Conservation (phyloP, 2,329 filamentous ascomycete species). For the Trichophyton equinum region DNA sequence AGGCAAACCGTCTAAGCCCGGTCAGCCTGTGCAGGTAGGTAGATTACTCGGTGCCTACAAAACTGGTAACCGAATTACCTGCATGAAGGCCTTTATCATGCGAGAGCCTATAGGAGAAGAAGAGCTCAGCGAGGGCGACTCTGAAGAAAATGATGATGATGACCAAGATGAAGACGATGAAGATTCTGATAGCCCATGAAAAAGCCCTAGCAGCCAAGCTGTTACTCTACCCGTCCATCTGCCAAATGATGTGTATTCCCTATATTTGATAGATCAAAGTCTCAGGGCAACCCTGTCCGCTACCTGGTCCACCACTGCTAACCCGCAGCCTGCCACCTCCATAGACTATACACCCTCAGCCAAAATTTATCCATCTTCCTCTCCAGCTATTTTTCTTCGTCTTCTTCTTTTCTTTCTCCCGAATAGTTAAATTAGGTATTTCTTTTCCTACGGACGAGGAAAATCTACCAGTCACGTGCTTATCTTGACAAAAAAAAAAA, state of each 20-base stretch:
- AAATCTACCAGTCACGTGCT: background rate
- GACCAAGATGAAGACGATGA: conserved; percentile 5
- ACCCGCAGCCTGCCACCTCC: background rate
- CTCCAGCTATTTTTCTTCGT: background rate
- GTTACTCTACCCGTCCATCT: background rate
- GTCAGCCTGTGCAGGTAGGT: conserved; percentile 39
- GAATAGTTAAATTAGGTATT: too few species aligned
- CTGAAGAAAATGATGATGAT: conserved; percentile 18
- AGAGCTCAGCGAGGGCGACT: conserved; percentile 18
- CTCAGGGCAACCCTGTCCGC: background rate
- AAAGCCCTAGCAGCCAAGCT: background rate
- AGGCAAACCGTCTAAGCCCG: conserved; percentile 7
- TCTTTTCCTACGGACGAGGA: too few species aligned
- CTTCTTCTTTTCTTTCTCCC: background rate
- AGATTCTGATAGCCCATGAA: background rate
- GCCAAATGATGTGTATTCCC: background rate
- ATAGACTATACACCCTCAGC: background rate
- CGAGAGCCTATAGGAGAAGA: conserved; percentile 39
- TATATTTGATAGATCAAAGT: background rate
- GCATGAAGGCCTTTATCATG: conserved; percentile 77
- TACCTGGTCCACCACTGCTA: background rate
- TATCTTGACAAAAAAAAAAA: background rate
- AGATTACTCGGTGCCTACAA: conserved; percentile 63
- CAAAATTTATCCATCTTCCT: background rate
- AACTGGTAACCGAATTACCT: conserved; percentile 81